phyloP scores from a whole-genome alignment of 495 filamentous ascomycete species.

The Penicillium egyptiacum region DNA sequence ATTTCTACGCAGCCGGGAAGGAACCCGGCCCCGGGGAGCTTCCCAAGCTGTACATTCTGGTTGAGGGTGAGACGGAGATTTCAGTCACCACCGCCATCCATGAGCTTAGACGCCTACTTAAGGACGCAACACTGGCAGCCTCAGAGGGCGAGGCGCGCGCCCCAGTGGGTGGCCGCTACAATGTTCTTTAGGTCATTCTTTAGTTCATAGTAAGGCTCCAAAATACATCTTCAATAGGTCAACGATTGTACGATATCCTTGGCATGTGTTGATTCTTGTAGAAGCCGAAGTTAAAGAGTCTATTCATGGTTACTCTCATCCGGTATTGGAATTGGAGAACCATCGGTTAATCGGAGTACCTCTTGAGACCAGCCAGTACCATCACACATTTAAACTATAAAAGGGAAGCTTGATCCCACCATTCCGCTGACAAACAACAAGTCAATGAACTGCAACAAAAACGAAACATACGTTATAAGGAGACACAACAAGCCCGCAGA shows the following conservation, averaged over 20 bases:
- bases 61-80: constrained; percentile 94
- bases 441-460: not conserved
- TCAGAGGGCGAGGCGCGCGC: constrained; percentile 79
- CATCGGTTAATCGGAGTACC: not conserved
- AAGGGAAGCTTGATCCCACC: not conserved
- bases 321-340: not conserved
- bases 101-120: constrained; percentile 82
- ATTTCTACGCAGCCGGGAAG: constrained; percentile 80
- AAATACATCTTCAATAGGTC: not conserved
- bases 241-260: constrained; percentile 24
- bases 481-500: not conserved
- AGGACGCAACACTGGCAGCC: constrained; percentile 90
- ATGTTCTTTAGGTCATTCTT: constrained; percentile 72
- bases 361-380: not conserved
- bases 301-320: not conserved
- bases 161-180: constrained; percentile 84
- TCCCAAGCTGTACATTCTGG: constrained; percentile 94
- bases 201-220: constrained; percentile 34
- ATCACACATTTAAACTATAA: not conserved
- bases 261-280: not conserved
- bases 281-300: not conserved
- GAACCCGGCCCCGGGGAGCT: constrained; percentile 69
- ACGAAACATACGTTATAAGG: too few species aligned
- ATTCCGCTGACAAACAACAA: not conserved
- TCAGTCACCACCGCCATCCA: constrained; percentile 89